These are phyloP conservation scores for Leccinellum luteum DNA, from an alignment of 768 basidiomycete genomes.

Conservation along the genomic window DNA sequence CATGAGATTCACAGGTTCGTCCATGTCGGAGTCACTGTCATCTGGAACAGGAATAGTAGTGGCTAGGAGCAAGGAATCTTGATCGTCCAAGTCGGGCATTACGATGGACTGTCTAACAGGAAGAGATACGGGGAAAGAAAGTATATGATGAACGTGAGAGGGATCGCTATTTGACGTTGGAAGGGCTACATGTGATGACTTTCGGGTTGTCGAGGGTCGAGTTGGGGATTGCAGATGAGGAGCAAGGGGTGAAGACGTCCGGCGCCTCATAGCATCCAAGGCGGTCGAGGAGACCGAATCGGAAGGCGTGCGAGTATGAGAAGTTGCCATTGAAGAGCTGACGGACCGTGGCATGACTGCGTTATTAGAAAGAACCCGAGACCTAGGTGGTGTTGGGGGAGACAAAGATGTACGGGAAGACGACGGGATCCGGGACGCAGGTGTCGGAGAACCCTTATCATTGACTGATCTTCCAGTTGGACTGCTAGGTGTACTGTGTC, in stretches of 20 bases:
- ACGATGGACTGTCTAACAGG: conserved; percentile 45
- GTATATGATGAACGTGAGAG: conserved; percentile 19
- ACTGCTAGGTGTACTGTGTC: conserved; percentile 40
- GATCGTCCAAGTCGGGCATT: conserved; percentile 41
- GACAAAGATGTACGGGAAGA: conserved; percentile 48
- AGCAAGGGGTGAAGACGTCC: conserved; percentile 51
- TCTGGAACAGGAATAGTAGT: conserved; percentile 74
- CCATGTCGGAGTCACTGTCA: conserved; percentile 66
- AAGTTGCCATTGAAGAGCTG: conserved; percentile 32
- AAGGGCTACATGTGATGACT: conserved; percentile 37
- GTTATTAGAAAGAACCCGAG: conserved; percentile 41
- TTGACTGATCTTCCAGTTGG: conserved; percentile 42
- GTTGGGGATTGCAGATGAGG: conserved; percentile 27
- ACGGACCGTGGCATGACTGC: conserved; percentile 41
- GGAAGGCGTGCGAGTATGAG: conserved; percentile 46
- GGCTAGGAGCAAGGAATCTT: conserved; percentile 68
- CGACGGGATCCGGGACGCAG: conserved; percentile 43
- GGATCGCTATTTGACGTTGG: conserved; percentile 33
- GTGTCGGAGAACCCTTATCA: conserved; percentile 37
- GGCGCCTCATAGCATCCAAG: conserved; percentile 35
- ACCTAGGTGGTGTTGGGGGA: conserved; percentile 41
- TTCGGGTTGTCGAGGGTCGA: conserved; percentile 37
- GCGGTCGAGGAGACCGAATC: conserved; percentile 30
- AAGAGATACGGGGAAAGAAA: conserved; percentile 21
- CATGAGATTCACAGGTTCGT: conserved; percentile 55